Conservation (phyloP, 768 basidiomycete genomes). For the Amanita jacksonii region DNA sequence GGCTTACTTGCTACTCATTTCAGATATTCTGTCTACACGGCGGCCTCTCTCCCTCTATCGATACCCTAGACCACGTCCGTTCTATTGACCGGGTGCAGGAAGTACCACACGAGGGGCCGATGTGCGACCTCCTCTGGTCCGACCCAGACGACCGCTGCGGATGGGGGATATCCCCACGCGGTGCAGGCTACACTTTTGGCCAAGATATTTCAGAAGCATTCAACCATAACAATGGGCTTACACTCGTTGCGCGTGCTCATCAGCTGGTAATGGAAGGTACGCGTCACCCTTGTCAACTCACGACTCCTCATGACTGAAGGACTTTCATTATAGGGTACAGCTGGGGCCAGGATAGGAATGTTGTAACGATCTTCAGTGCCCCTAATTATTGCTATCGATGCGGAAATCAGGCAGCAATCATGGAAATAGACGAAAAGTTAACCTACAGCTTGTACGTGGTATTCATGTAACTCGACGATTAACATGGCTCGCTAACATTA, state of each 20-base stretch:
- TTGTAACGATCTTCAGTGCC: conserved; percentile 98
- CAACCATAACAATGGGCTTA: conserved; percentile 98
- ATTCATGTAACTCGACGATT: conserved; percentile 1
- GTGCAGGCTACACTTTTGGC: conserved; percentile 98
- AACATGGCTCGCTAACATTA: background rate
- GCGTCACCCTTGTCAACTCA: conserved; percentile 17
- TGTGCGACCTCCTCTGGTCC: conserved; percentile 99
- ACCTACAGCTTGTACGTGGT: conserved; percentile 81
- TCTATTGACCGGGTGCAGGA: conserved; percentile 99
- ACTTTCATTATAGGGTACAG: conserved; percentile 56
- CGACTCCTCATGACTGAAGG: background rate
- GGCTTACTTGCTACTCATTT: background rate
- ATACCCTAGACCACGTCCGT: conserved; percentile 98
- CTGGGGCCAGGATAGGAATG: conserved; percentile 98
- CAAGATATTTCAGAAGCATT: conserved; percentile 99
- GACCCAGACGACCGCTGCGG: conserved; percentile 99
- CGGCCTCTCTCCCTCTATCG: conserved; percentile 96
- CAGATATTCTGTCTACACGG: conserved; percentile 99
- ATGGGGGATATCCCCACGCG: conserved; percentile 98
- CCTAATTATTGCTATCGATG: conserved; percentile 99
- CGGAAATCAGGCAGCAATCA: conserved; percentile 98
- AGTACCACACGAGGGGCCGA: conserved; percentile 98
- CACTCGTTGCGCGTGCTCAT: conserved; percentile 89
- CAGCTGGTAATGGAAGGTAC: conserved; percentile 95
- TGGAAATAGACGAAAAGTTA: conserved; percentile 99